Percentiles rank a stretch among this genome's conserved stretches.
These are phyloP conservation scores for Diaporthe batatas DNA, from an alignment of 2,329 filamentous ascomycete genomes.

Conservation along the genomic window DNA sequence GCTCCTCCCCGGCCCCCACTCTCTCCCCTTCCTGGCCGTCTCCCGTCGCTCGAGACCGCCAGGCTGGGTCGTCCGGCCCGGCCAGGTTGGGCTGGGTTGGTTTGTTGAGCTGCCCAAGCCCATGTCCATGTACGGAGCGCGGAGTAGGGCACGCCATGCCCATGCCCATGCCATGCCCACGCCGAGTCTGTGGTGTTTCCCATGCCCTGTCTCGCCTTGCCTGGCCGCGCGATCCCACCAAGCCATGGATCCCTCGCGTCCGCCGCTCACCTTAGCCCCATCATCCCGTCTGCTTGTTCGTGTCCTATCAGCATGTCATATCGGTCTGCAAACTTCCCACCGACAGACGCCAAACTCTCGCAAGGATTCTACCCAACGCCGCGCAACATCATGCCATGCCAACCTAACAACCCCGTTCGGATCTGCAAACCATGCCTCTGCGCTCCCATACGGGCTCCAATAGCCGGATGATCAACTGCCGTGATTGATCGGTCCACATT, in stretches of 20 bases:
- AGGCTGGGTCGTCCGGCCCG: slow-evolving; percentile 22
- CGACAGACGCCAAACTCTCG: slow-evolving; percentile 15
- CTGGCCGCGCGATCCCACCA: slow-evolving; percentile 10
- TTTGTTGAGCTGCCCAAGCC: slow-evolving; percentile 2
- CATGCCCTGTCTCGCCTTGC: slow-evolving; percentile 11
- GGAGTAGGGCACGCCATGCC: not conserved
- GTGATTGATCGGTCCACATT: slow-evolving; percentile 39
- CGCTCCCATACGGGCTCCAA: slow-evolving; percentile 23
- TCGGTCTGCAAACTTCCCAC: slow-evolving; percentile 14
- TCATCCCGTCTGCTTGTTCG: slow-evolving; percentile 5
- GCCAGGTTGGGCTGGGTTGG: not conserved
- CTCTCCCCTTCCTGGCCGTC: slow-evolving; percentile 1
- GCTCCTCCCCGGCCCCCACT: not conserved
- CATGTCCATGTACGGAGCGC: slow-evolving; percentile 1
- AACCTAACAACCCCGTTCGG: not conserved
- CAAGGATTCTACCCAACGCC: not conserved
- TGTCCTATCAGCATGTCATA: slow-evolving; percentile 5
- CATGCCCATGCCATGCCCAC: not conserved
- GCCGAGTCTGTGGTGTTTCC: slow-evolving; percentile 2
- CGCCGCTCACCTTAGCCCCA: not conserved
- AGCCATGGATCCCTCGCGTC: slow-evolving; percentile 19
- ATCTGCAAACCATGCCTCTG: slow-evolving; percentile 27
- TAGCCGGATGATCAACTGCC: slow-evolving; percentile 41
- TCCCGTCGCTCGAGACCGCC: slow-evolving; percentile 17
- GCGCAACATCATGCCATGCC: not conserved